Conservation (phyloP, 2,329 filamentous ascomycete species). For the Trichoderma arundinaceum region DNA sequence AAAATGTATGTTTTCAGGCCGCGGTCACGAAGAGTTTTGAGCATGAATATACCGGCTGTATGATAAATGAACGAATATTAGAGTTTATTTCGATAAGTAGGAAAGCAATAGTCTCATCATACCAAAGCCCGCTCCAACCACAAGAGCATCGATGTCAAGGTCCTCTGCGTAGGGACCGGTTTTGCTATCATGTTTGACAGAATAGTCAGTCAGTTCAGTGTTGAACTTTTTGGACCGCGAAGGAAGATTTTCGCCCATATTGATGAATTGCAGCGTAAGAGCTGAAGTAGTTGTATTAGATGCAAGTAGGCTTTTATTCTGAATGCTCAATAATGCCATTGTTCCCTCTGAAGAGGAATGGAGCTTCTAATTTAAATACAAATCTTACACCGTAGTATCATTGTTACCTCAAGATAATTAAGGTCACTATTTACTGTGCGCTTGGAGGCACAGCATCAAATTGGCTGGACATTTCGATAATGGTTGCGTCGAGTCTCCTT, state of each 20-base stretch:
- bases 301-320: not conserved
- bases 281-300: not conserved
- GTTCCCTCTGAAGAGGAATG: too few relatives aligned
- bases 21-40: conserved; percentile 57
- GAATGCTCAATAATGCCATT: not conserved
- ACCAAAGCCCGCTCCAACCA: conserved; percentile 55
- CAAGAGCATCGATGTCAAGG: conserved; percentile 51
- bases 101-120: conserved; percentile 23
- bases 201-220: conserved; percentile 49
- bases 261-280: not conserved
- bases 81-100: not conserved
- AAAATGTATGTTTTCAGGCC: conserved; percentile 56
- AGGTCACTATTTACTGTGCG: not conserved
- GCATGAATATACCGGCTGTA: conserved; percentile 54
- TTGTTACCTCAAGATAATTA: not conserved
- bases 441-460: not conserved
- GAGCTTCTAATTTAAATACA: not conserved
- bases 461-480: not conserved
- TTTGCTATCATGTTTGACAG: conserved; percentile 39
- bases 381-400: not conserved
- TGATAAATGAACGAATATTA: not conserved
- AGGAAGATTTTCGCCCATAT: conserved; percentile 20
- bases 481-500: not conserved
- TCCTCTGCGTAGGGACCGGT: conserved; percentile 51
- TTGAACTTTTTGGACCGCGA: conserved; percentile 46